Conservation (phyloP, 305 asterid species). For the Fraxinus albicans region DNA sequence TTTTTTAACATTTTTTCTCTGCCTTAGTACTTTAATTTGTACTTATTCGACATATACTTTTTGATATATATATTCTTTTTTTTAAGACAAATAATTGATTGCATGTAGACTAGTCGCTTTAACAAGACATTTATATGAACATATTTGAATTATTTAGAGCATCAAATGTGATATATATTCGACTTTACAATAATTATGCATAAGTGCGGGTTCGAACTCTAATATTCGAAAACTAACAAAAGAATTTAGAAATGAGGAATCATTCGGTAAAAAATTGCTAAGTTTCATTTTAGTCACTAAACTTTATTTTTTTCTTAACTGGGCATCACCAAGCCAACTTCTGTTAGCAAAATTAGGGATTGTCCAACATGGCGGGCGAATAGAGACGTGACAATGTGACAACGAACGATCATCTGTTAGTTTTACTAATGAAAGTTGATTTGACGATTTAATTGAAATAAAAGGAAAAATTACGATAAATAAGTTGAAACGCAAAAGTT, state of each 20-base stretch:
- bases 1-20: not conserved
- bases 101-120: not conserved
- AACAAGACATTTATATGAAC: not conserved
- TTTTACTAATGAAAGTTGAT: not conserved
- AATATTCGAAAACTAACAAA: not conserved
- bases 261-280: not conserved
- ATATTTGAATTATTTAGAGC: conserved; percentile 1
- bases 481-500: not conserved
- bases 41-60: not conserved
- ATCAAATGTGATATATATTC: not conserved
- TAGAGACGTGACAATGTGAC: not conserved
- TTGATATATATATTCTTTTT: not conserved
- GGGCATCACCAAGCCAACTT: not conserved
- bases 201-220: not conserved
- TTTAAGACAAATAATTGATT: not conserved
- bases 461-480: not conserved
- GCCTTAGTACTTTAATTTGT: not conserved
- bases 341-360: not conserved
- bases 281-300: not conserved
- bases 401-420: not conserved
- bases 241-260: not conserved
- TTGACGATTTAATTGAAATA: not conserved
- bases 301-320: not conserved
- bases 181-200: not conserved
- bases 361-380: not conserved